Conservation (phyloP, 2,329 filamentous ascomycete genomes). For the Juglanconis oblonga region DNA sequence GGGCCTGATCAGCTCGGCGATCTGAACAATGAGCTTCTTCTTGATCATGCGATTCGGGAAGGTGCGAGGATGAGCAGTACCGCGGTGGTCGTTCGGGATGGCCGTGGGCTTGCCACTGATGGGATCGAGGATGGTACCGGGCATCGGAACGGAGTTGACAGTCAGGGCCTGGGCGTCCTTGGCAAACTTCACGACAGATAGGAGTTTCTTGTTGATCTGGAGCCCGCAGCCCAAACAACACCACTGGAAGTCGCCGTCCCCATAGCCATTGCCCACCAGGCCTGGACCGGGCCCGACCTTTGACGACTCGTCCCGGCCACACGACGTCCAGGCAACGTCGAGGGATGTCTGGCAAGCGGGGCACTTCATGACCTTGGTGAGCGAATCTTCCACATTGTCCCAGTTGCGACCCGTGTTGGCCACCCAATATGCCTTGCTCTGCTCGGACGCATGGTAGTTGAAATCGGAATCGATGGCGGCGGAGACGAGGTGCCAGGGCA, state of each 20-base stretch:
- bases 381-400: constrained; percentile 55
- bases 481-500: constrained; percentile 65
- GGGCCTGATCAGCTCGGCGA: constrained; percentile 38
- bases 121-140: constrained; percentile 62
- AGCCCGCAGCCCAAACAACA: constrained; percentile 50
- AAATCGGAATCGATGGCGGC: constrained; percentile 57
- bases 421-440: constrained; percentile 46
- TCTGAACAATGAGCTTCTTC: constrained; percentile 37
- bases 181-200: constrained; percentile 62
- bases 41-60: constrained; percentile 61
- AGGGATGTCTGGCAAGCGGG: constrained; percentile 46
- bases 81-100: constrained; percentile 21
- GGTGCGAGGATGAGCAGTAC: constrained; percentile 31
- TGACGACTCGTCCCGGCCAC: constrained; percentile 33
- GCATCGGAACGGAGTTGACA: constrained; percentile 51
- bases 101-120: constrained; percentile 47
- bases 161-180: constrained; percentile 51
- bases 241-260: constrained; percentile 52
- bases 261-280: constrained; percentile 54
- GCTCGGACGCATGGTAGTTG: constrained; percentile 47
- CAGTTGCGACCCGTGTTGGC: constrained; percentile 49
- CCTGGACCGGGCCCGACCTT: constrained; percentile 28
- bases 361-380: constrained; percentile 50
- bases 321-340: constrained; percentile 60
- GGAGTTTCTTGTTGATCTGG: constrained; percentile 51